Percentiles rank a stretch among this genome's conserved stretches.
Evolutionary conservation across 2,329 filamentous ascomycete genomes (phyloP).

Genomic region (Camptophora hylomeconis): DNA sequence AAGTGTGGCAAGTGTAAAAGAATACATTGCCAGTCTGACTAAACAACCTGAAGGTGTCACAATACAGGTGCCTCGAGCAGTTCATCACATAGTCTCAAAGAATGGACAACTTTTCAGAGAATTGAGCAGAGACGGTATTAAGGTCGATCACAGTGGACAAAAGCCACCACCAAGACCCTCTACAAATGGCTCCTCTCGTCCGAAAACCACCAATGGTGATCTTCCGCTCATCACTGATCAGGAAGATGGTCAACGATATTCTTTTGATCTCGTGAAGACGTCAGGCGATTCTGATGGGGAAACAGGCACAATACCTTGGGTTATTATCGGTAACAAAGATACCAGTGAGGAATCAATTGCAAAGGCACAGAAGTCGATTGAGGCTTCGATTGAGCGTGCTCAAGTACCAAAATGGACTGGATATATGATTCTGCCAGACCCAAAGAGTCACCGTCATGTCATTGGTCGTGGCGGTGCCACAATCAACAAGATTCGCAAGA

Average conservation of each 20-base stretch:
- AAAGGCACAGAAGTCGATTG: constrained; percentile 65
- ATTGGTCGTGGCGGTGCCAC: constrained; percentile 81
- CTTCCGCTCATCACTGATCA: constrained; percentile 89
- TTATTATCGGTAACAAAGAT: constrained; percentile 52
- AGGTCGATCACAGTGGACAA: constrained; percentile 79
- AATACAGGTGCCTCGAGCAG: constrained; percentile 64
- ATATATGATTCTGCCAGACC: constrained; percentile 81
- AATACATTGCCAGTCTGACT: constrained; percentile 63
- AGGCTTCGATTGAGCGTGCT: constrained; percentile 54
- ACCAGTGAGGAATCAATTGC: constrained; percentile 57
- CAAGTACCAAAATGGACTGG: constrained; percentile 48
- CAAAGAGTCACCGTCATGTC: constrained; percentile 76
- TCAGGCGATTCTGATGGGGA: constrained; percentile 18
- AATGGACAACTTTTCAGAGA: constrained; percentile 89
- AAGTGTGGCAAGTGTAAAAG: constrained; percentile 74
- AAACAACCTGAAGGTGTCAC: constrained; percentile 84
- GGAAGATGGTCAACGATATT: constrained; percentile 51
- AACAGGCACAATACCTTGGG: constrained; percentile 55
- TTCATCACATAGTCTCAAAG: constrained; percentile 76
- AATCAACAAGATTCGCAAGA: constrained; percentile 83
- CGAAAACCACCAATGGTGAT: constrained; percentile 42
- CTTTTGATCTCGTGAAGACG: constrained; percentile 59
- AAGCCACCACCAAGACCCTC: constrained; percentile 57
- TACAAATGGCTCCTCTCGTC: constrained; percentile 13
- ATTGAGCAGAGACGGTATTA: constrained; percentile 76